These are phyloP conservation scores for Candida yuanshanica DNA, from an alignment of 805 yeast genomes.

Conservation along the genomic window DNA sequence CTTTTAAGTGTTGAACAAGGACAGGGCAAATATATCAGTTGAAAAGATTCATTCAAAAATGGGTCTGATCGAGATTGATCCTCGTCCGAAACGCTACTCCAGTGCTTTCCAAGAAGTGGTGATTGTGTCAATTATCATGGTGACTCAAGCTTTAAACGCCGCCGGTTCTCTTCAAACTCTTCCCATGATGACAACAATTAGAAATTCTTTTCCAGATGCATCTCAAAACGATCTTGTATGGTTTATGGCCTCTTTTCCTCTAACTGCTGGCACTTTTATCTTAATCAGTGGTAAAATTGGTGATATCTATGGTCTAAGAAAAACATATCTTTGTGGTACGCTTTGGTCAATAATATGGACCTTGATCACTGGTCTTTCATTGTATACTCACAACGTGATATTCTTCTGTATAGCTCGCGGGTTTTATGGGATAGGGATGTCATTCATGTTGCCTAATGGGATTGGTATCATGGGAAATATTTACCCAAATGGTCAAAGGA, in stretches of 20 bases:
- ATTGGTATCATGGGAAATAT: conserved; percentile 49
- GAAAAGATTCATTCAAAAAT: neutral
- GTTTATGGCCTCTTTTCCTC: conserved; percentile 67
- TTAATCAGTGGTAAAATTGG: conserved; percentile 65
- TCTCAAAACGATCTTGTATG: conserved; percentile 37
- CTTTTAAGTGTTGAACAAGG: too few relatives aligned
- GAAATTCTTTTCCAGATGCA: conserved; percentile 27
- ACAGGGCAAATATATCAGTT: too few relatives aligned
- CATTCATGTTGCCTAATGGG: conserved; percentile 53
- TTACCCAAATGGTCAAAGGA: conserved; percentile 40
- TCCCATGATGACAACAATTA: conserved; percentile 31
- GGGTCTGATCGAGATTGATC: conserved; percentile 7
- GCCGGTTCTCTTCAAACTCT: conserved; percentile 34
- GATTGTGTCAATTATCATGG: conserved; percentile 25
- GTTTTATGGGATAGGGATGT: conserved; percentile 58
- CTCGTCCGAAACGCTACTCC: conserved; percentile 11
- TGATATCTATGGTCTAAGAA: conserved; percentile 62
- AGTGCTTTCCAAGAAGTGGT: conserved; percentile 20
- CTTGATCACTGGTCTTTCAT: conserved; percentile 52
- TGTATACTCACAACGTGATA: conserved; percentile 41
- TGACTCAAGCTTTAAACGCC: conserved; percentile 36
- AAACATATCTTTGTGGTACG: conserved; percentile 50
- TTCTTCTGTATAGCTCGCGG: conserved; percentile 52
- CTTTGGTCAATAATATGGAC: conserved; percentile 52
- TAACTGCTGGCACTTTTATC: conserved; percentile 70